A percentile compares a stretch with the other conserved stretches of the same genome.
Conservation (phyloP, 257 asterid genomes). For the Solanum infundibuliforme region DNA sequence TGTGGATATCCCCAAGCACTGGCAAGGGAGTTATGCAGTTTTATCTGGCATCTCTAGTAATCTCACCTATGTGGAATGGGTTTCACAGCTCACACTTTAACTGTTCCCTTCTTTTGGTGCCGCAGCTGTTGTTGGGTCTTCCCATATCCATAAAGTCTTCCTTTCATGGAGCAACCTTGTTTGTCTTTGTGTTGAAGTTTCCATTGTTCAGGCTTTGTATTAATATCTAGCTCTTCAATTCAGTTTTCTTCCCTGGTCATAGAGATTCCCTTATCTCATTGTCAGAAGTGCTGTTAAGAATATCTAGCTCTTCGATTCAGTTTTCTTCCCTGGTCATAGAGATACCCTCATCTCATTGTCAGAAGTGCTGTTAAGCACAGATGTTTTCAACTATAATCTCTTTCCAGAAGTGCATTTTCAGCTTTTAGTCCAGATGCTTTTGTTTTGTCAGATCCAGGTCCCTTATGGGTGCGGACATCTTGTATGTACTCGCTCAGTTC, state of each 20-base stretch:
- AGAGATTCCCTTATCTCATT: background rate
- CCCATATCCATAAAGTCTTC: background rate
- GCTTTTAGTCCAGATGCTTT: background rate
- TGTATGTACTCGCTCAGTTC: background rate
- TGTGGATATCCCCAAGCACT: background rate
- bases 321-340: background rate
- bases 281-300: too few relatives aligned
- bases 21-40: background rate
- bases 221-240: background rate
- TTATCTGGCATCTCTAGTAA: background rate
- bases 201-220: background rate
- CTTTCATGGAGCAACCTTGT: background rate
- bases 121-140: background rate
- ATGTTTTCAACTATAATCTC: background rate
- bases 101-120: background rate
- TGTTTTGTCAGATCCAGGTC: background rate
- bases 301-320: background rate
- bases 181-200: background rate
- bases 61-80: background rate
- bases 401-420: background rate
- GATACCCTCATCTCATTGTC: background rate
- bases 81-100: background rate
- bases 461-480: background rate
- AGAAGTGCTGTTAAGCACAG: background rate
- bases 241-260: background rate